Evolutionary conservation across 2,329 filamentous ascomycete genomes (phyloP).

Genomic region (Ophiostoma pallidulum): DNA sequence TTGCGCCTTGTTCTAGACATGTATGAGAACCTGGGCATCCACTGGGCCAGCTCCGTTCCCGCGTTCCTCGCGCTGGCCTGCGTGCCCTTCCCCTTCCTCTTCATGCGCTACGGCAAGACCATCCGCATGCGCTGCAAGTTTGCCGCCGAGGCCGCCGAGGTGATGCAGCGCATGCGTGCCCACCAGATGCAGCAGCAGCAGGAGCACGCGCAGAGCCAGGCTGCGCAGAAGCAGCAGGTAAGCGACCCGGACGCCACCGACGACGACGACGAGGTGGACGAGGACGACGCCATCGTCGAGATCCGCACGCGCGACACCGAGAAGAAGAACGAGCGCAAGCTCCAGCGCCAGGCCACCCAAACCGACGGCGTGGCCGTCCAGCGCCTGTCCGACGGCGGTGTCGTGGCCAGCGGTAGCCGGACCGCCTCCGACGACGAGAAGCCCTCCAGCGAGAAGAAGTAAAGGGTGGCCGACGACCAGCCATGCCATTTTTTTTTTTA

Average conservation of each 20-base stretch:
- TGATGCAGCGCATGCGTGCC: conserved; percentile 39
- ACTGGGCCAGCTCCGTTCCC: conserved; percentile 66
- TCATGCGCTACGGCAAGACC: conserved; percentile 58
- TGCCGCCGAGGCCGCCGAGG: conserved; percentile 54
- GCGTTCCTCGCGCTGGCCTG: conserved; percentile 65
- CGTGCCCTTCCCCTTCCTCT: conserved; percentile 65
- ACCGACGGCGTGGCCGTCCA: background rate
- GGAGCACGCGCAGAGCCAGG: conserved; percentile 10
- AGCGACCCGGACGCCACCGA: conserved; percentile 15
- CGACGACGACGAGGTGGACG: conserved; percentile 2
- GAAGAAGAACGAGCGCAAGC: background rate
- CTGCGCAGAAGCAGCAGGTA: conserved; percentile 18
- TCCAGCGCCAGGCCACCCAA: conserved; percentile 5
- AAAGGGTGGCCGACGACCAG: too few species aligned
- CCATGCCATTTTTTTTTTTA: too few species aligned
- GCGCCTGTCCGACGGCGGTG: background rate
- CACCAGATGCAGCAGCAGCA: conserved; percentile 21
- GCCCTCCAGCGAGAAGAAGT: background rate
- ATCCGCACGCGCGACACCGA: conserved; percentile 5
- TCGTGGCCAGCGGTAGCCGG: background rate
- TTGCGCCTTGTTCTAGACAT: conserved; percentile 25
- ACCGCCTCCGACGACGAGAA: conserved; percentile 5
- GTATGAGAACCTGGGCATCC: conserved; percentile 53
- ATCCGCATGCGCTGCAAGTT: conserved; percentile 63
- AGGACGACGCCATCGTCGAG: conserved; percentile 11